phyloP scores from a whole-genome alignment of 176 grass and related monocot species.

The Cenchrus americanus region DNA sequence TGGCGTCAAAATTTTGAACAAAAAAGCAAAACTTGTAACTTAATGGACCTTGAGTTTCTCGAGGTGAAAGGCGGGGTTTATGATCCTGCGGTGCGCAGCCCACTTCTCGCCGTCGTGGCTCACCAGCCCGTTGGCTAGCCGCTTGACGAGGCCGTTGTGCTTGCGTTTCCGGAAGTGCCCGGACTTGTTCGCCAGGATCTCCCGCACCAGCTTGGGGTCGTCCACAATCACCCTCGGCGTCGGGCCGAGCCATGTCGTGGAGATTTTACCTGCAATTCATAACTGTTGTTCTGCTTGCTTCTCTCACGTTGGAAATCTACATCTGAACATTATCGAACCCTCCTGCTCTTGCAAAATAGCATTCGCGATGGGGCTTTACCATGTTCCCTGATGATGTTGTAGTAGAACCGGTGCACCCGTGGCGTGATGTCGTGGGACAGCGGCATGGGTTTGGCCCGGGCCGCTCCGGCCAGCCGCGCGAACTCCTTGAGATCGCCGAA shows the following conservation, averaged over 20 bases:
- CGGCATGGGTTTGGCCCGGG: constrained; percentile 45
- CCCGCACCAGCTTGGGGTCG: constrained; percentile 45
- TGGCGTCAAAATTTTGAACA: not conserved
- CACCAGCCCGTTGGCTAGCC: constrained; percentile 15
- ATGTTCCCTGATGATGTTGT: constrained; percentile 32
- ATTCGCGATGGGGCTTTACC: constrained; percentile 24
- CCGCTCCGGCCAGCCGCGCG: constrained; percentile 5
- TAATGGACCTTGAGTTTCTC: constrained; percentile 57
- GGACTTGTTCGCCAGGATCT: constrained; percentile 58
- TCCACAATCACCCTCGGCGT: constrained; percentile 40
- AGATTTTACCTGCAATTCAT: constrained; percentile 51
- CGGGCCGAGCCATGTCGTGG: constrained; percentile 49
- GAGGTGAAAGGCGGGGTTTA: constrained; percentile 75
- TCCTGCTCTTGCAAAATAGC: too few relatives aligned
- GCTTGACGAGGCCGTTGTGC: not conserved
- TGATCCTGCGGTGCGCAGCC: constrained; percentile 64
- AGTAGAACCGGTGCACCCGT: constrained; percentile 37
- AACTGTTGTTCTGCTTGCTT: too few relatives aligned
- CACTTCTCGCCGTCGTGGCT: constrained; percentile 65
- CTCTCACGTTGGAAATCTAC: too few relatives aligned
- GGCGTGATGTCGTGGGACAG: constrained; percentile 55
- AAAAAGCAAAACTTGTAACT: too few relatives aligned
- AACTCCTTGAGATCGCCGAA: constrained; percentile 50
- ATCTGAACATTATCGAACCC: too few relatives aligned
- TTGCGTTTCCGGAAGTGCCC: constrained; percentile 34